A percentile compares a stretch with the other conserved stretches of the same genome.
These are phyloP conservation scores for Perilla frutescens DNA, from an alignment of 257 asterid species.

Conservation along the genomic window DNA sequence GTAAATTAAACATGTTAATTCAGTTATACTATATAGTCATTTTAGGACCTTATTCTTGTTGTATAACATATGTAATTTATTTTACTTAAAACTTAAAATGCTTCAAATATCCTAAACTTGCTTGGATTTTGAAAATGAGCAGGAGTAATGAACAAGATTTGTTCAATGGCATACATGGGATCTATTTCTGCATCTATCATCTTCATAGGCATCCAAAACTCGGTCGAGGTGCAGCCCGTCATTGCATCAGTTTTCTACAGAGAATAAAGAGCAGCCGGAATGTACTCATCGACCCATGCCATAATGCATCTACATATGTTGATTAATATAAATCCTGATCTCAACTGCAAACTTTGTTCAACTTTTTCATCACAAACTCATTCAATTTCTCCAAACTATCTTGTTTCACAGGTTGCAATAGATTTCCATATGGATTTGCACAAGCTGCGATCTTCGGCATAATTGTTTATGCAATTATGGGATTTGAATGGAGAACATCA, in stretches of 20 bases:
- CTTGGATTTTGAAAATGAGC: slow-evolving; percentile 14
- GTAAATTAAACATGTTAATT: no score
- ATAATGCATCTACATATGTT: slow-evolving; percentile 63
- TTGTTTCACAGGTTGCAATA: slow-evolving; percentile 42
- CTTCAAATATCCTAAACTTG: no score
- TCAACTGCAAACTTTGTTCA: neutral
- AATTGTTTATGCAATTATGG: slow-evolving; percentile 55
- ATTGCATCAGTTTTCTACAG: slow-evolving; percentile 57
- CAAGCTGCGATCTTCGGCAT: slow-evolving; percentile 48
- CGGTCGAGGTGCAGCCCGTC: slow-evolving; percentile 47
- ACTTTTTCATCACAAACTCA: neutral
- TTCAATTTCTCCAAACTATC: neutral
- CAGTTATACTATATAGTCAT: no score
- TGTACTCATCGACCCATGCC: slow-evolving; percentile 69
- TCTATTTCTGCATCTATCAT: slow-evolving; percentile 45
- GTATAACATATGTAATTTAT: no score
- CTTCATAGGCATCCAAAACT: slow-evolving; percentile 51
- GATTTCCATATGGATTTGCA: slow-evolving; percentile 55
- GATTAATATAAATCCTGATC: neutral
- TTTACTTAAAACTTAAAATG: no score
- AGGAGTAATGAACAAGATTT: slow-evolving; percentile 42
- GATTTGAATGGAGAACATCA: slow-evolving; percentile 51
- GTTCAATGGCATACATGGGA: slow-evolving; percentile 45
- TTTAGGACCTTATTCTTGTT: no score
- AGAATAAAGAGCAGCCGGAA: slow-evolving; percentile 67